phyloP scores from a whole-genome alignment of 1,139 yeast genomes.

The Candida frijolesensis region DNA sequence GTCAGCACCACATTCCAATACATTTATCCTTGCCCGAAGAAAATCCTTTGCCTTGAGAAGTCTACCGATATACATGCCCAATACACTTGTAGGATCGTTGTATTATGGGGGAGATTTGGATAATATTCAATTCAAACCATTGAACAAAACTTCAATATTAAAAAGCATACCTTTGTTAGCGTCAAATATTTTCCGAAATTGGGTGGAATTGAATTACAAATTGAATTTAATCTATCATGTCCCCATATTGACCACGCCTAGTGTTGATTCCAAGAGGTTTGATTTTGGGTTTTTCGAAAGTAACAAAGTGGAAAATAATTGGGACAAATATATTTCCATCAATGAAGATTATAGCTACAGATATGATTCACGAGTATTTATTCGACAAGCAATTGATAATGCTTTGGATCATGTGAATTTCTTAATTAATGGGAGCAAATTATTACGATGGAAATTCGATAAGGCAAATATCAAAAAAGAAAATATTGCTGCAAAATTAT shows the following conservation, averaged over 20 bases:
- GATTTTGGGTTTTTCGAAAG: constrained; percentile 15
- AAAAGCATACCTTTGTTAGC: constrained; percentile 31
- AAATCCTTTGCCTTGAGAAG: constrained; percentile 25
- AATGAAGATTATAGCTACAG: constrained; percentile 22
- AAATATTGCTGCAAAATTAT: constrained; percentile 5
- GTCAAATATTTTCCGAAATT: constrained; percentile 25
- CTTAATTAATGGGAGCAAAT: constrained; percentile 8
- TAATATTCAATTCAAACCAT: constrained; percentile 6
- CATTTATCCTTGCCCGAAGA: constrained; percentile 24
- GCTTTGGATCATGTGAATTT: constrained; percentile 11
- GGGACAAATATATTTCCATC: constrained; percentile 24
- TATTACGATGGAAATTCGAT: constrained; percentile 6
- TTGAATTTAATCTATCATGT: constrained; percentile 26
- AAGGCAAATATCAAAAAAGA: constrained; percentile 5
- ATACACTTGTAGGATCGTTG: constrained; percentile 29
- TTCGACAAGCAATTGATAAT: constrained; percentile 13
- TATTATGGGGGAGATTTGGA: constrained; percentile 16
- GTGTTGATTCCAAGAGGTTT: constrained; percentile 25
- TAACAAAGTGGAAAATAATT: constrained; percentile 14
- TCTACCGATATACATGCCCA: constrained; percentile 30
- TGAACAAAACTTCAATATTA: constrained; percentile 13
- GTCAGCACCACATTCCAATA: constrained; percentile 7
- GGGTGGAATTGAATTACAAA: constrained; percentile 31
- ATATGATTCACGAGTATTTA: constrained; percentile 14
- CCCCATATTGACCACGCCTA: constrained; percentile 36